A percentile compares a stretch with the other conserved stretches of the same genome.
phyloP scores from a whole-genome alignment of 805 yeast genomes.

The Yamadazyma sp. region DNA sequence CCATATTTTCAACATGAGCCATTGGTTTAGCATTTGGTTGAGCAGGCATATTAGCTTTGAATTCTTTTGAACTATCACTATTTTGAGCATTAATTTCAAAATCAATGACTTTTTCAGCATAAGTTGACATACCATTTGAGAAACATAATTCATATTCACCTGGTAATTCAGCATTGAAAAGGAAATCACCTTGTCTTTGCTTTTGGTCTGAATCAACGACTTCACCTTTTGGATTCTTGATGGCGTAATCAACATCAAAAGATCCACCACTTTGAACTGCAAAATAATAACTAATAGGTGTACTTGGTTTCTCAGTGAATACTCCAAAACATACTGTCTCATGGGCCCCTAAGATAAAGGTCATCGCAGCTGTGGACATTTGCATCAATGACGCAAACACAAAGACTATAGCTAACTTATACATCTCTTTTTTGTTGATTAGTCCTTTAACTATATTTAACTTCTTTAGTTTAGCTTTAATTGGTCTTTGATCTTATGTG shows the following conservation, averaged over 20 bases:
- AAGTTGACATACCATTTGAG: slow-evolving; percentile 74
- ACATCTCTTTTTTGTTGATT: no score
- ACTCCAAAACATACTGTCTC: slow-evolving; percentile 71
- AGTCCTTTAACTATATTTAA: no score
- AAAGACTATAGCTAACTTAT: no score
- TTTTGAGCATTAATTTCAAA: slow-evolving; percentile 65
- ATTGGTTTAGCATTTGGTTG: slow-evolving; percentile 46
- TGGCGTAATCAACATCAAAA: slow-evolving; percentile 72
- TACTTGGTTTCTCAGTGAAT: slow-evolving; percentile 55
- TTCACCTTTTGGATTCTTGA: slow-evolving; percentile 56
- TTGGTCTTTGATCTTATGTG: background rate
- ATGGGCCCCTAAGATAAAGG: slow-evolving; percentile 72
- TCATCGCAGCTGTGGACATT: slow-evolving; percentile 55
- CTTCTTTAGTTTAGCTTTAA: no score
- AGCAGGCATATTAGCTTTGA: slow-evolving; percentile 62
- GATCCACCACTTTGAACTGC: slow-evolving; percentile 81
- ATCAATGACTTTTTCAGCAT: slow-evolving; percentile 80
- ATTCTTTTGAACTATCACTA: slow-evolving; percentile 36
- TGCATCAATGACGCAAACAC: slow-evolving; percentile 14
- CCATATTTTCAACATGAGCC: slow-evolving; percentile 52
- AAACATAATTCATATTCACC: slow-evolving; percentile 93
- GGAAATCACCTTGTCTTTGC: slow-evolving; percentile 78
- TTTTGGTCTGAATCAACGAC: slow-evolving; percentile 52
- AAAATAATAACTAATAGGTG: slow-evolving; percentile 71
- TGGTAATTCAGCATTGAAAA: slow-evolving; percentile 55